These are phyloP conservation scores for Annulohypoxylon bovei DNA, from an alignment of 495 filamentous ascomycete genomes.

Conservation along the genomic window DNA sequence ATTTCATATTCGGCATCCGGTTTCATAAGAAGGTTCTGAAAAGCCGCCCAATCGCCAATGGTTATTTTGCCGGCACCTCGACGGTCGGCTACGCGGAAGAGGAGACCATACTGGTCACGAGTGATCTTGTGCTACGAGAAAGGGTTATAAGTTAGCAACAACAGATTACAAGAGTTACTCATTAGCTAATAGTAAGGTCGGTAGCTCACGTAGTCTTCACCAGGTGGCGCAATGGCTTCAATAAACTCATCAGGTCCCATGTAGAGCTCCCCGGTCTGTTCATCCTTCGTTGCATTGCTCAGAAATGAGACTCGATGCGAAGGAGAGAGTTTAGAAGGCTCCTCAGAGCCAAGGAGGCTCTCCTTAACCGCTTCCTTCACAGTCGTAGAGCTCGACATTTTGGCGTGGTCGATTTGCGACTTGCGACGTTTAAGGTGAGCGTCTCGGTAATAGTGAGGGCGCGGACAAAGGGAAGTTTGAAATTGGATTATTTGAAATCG, in stretches of 20 bases:
- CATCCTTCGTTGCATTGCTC: constrained; percentile 78
- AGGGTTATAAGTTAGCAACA: constrained; percentile 22
- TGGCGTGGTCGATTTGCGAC: constrained; percentile 28
- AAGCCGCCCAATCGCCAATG: constrained; percentile 87
- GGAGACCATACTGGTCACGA: constrained; percentile 90
- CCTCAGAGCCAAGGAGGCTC: constrained; percentile 73
- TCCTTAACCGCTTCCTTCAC: constrained; percentile 81
- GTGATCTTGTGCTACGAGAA: constrained; percentile 91
- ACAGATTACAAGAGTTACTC: background rate
- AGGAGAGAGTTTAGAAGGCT: constrained; percentile 68
- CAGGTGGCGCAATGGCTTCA: constrained; percentile 84
- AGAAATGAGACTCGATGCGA: constrained; percentile 78
- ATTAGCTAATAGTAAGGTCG: background rate
- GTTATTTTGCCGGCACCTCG: constrained; percentile 73
- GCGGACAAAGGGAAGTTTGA: background rate
- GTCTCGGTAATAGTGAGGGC: constrained; percentile 14
- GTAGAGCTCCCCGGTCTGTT: constrained; percentile 76
- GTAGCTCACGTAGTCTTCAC: constrained; percentile 86
- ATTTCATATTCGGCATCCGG: constrained; percentile 99
- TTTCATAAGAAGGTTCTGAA: constrained; percentile 91
- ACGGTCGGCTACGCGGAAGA: constrained; percentile 90
- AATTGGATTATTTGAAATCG: constrained; percentile 2
- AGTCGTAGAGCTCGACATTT: constrained; percentile 53
- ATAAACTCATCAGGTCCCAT: constrained; percentile 89
- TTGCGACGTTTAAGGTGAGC: constrained; percentile 14